Base-by-base conservation (phyloP, 306 rosid genomes). In the Argentina anserina region DNA sequence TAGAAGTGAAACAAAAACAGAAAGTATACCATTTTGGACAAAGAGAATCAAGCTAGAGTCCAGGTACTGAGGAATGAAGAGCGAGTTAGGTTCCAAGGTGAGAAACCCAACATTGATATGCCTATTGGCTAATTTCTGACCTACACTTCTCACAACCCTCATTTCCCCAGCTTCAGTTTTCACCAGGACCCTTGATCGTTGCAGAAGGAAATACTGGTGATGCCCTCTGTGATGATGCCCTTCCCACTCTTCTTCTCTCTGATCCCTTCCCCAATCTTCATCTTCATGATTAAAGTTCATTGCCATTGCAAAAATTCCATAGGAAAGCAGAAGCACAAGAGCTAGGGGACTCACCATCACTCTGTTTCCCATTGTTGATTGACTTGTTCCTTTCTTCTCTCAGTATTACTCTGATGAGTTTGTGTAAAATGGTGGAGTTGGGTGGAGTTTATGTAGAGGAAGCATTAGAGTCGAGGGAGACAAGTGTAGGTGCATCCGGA, bases 161-260 rank as follows among this genome's bases (percentile, higher is more conserved):
- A 92, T 85, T 72, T 85, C 89, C 23, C 98, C 96, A 10, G 96
- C 98, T 28, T 85, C 85, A 34, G 96, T 92, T 75, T 67, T 76
- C 37, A 82, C 69, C 56, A 92, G 74, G 0, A 20, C 73, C 81
- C 81, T 85, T 0, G 86, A 74, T 17, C 74, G 66, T 23, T 20
- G 66, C 80, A 90, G 18, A 81, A 88, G 12, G 79, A 91, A 91
- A 85, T 83, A 34, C 2, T 79, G 78, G 9, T 69, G 71, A 47
- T 5, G 33, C 1, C 52, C 49, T 61, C 73, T 29, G 10, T 41
- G 45, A 41, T 23, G 46, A 42, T 42, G 42, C 81, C 13, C 18
- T 53, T 28, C 71, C 29, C 28, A 13, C 9, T 39, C 43, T 21
- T 49, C n/a, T 46, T 60, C 65, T 31, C 65, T 31, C n/a, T 15